A percentile compares a stretch with the other conserved stretches of the same genome.
Conservation (phyloP, 73 alveolate genomes). For the Stentor roeselii region DNA sequence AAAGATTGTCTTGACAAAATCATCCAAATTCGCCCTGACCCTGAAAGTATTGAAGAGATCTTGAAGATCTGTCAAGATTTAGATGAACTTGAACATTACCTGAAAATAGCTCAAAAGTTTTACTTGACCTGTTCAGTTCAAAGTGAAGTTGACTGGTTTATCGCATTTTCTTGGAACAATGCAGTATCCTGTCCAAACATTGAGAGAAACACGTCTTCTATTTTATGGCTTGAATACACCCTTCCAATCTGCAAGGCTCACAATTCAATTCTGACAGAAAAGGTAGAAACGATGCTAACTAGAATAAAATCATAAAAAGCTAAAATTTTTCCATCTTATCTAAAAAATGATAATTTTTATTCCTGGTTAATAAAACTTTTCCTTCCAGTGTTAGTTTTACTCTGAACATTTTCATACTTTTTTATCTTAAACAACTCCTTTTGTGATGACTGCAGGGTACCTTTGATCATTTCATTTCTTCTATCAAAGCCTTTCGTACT, state of each 20-base stretch:
- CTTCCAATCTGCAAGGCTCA: background rate
- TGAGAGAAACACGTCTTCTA: background rate
- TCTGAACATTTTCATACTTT: background rate
- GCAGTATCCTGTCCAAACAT: background rate
- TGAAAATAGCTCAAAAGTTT: background rate
- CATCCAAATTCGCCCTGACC: background rate
- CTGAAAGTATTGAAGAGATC: background rate
- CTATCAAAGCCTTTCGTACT: background rate
- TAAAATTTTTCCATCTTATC: too few relatives aligned
- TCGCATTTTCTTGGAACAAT: background rate
- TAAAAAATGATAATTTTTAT: too few relatives aligned
- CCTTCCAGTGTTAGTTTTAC: background rate
- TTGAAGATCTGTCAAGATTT: background rate
- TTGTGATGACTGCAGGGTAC: background rate
- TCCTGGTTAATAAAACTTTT: too few relatives aligned
- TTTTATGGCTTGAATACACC: background rate
- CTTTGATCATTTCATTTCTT: background rate
- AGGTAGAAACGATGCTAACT: too few relatives aligned
- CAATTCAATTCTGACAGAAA: too few relatives aligned
- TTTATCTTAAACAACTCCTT: too few relatives aligned
- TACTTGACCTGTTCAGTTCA: background rate
- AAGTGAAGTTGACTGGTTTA: background rate
- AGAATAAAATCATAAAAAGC: too few relatives aligned
- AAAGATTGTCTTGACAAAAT: background rate
- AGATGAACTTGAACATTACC: background rate